These are phyloP conservation scores for Paraglomus brasilianum DNA, from an alignment of 192 early-diverging fungal species.

Conservation along the genomic window DNA sequence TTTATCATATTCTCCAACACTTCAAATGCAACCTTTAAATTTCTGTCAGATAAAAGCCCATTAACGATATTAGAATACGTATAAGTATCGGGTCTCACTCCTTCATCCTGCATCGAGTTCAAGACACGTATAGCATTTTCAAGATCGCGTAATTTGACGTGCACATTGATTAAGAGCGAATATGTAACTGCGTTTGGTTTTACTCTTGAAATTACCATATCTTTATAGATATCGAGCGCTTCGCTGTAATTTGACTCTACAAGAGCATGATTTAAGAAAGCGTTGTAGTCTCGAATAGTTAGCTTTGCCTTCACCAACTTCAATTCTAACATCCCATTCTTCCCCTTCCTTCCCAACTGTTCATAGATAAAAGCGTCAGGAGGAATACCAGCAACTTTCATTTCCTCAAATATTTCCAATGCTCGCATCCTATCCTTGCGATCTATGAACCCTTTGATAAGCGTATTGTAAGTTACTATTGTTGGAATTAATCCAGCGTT, in stretches of 20 bases:
- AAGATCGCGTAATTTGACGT: conserved; percentile 31
- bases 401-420: conserved; percentile 30
- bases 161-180: conserved; percentile 36
- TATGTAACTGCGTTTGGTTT: conserved; percentile 37
- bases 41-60: neutral
- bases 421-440: neutral
- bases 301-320: neutral
- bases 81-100: conserved; percentile 31
- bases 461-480: conserved; percentile 24
- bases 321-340: conserved; percentile 23
- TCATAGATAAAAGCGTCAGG: conserved; percentile 14
- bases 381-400: conserved; percentile 19
- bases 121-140: conserved; percentile 39
- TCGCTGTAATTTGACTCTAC: conserved; percentile 32
- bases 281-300: conserved; percentile 37
- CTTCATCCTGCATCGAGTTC: conserved; percentile 35
- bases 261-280: conserved; percentile 26
- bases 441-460: conserved; percentile 20
- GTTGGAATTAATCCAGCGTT: conserved; percentile 27
- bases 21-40: conserved; percentile 20
- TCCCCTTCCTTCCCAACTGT: neutral
- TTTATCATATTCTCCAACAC: conserved; percentile 33
- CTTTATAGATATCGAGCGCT: conserved; percentile 33
- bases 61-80: conserved; percentile 30
- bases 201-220: conserved; percentile 27